Percentiles rank a stretch among this genome's conserved stretches.
Conservation (phyloP, 768 basidiomycete species). For the Tylopilus intermedius region DNA sequence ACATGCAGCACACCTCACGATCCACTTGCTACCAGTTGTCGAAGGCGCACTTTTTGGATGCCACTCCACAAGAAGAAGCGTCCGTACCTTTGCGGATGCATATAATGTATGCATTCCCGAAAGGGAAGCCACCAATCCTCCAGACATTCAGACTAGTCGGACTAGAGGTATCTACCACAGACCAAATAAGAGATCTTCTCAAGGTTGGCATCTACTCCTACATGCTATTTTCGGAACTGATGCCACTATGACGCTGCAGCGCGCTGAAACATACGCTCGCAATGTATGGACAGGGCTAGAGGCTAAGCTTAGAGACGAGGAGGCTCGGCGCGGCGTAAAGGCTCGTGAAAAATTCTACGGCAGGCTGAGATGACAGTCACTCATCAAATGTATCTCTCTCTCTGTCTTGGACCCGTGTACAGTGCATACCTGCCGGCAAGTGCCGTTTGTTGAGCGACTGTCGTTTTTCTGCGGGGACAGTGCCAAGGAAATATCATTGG, state of each 20-base stretch:
- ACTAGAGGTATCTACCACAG: constrained; percentile 48
- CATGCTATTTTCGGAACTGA: constrained; percentile 19
- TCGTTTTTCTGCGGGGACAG: too few species aligned
- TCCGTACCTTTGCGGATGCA: constrained; percentile 59
- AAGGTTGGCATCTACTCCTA: constrained; percentile 38
- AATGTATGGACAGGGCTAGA: constrained; percentile 55
- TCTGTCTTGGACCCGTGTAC: too few species aligned
- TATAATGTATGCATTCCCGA: constrained; percentile 58
- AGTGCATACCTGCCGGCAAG: too few species aligned
- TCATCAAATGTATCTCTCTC: not conserved
- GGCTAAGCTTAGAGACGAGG: constrained; percentile 60
- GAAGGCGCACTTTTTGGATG: constrained; percentile 67
- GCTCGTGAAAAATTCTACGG: constrained; percentile 48
- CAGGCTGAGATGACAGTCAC: constrained; percentile 14
- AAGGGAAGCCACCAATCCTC: constrained; percentile 38
- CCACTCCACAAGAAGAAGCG: constrained; percentile 65
- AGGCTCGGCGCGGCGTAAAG: constrained; percentile 53
- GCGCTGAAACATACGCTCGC: constrained; percentile 60
- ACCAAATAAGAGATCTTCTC: constrained; percentile 47
- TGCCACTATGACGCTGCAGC: constrained; percentile 51
- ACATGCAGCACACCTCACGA: not conserved
- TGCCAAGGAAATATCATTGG: too few species aligned
- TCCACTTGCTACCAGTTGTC: constrained; percentile 39
- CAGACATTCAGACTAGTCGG: constrained; percentile 67
- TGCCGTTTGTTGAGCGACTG: too few species aligned